Conservation (phyloP, 1,284 basidiomycete species). For the Cryptococcus hybrid region DNA sequence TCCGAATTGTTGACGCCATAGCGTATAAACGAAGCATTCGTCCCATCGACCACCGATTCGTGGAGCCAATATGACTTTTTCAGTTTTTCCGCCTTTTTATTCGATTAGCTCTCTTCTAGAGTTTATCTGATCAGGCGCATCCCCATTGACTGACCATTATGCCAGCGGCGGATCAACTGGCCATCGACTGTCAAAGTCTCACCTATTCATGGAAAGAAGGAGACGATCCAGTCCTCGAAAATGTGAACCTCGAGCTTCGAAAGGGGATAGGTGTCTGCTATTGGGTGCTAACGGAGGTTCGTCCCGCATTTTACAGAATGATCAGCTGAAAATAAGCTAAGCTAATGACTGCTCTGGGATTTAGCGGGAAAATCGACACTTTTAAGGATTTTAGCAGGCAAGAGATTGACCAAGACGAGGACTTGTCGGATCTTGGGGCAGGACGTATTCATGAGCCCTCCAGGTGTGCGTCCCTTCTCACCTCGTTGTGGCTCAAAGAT, state of each 20-base stretch:
- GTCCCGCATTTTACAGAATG: constrained; percentile 18
- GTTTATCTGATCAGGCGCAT: no score
- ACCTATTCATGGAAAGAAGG: constrained; percentile 61
- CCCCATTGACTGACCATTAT: no score
- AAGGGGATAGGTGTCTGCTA: constrained; percentile 73
- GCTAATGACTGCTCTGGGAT: not conserved
- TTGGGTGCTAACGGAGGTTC: constrained; percentile 88
- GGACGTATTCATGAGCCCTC: constrained; percentile 73
- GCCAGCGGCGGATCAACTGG: constrained; percentile 14
- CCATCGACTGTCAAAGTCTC: constrained; percentile 61
- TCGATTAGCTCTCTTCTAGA: no score
- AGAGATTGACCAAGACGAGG: constrained; percentile 70
- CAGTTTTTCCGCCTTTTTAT: no score
- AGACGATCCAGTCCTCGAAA: constrained; percentile 56
- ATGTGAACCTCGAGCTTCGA: constrained; percentile 65
- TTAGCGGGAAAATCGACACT: constrained; percentile 92
- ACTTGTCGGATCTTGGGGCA: constrained; percentile 69
- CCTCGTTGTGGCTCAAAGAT: constrained; percentile 53
- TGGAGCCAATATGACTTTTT: no score
- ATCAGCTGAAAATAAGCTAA: not conserved
- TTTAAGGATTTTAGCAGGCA: constrained; percentile 90
- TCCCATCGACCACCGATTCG: no score
- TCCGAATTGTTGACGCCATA: no score
- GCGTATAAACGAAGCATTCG: no score
- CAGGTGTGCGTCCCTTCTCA: constrained; percentile 40